Conservation (phyloP, 2,329 filamentous ascomycete genomes). For the Alternaria incomplexa region DNA sequence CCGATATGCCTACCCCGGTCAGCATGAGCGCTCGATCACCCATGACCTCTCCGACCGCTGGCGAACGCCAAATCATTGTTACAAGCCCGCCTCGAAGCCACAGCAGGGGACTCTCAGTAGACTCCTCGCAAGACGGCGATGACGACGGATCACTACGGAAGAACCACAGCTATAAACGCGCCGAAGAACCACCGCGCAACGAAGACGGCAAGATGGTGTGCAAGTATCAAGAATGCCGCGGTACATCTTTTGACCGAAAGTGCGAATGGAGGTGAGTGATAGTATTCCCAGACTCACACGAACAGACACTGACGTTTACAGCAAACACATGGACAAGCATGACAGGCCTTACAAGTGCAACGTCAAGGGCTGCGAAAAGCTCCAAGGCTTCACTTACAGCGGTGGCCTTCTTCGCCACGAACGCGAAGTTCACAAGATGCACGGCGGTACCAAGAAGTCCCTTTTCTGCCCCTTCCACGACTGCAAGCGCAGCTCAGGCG, state of each 20-base stretch:
- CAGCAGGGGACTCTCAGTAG: constrained; percentile 32
- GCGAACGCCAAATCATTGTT: constrained; percentile 27
- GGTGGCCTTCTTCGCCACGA: constrained; percentile 89
- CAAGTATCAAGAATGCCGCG: constrained; percentile 68
- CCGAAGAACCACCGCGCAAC: constrained; percentile 65
- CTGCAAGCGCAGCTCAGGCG: constrained; percentile 87
- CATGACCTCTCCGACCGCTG: constrained; percentile 32
- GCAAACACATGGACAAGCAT: constrained; percentile 99
- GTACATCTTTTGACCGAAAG: constrained; percentile 76
- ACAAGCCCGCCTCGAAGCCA: constrained; percentile 29
- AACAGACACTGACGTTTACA: constrained; percentile 48
- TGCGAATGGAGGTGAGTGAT: constrained; percentile 90
- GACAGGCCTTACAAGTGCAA: constrained; percentile 89
- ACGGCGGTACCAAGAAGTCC: constrained; percentile 85
- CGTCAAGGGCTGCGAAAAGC: constrained; percentile 83
- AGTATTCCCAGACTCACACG: constrained; percentile 21
- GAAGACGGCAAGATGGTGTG: constrained; percentile 79
- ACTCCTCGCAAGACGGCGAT: constrained; percentile 40
- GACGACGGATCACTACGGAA: constrained; percentile 41
- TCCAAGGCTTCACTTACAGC: constrained; percentile 93
- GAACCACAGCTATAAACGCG: constrained; percentile 49
- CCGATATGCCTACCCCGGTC: constrained; percentile 45
- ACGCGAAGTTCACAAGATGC: constrained; percentile 90
- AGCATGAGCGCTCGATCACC: constrained; percentile 42
- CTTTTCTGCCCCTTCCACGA: constrained; percentile 84